Evolutionary conservation across 1,139 yeast genomes (phyloP), one percentile per base, ranked within the genome.

Genomic region (Keqinozyma sinolaborantium): DNA sequence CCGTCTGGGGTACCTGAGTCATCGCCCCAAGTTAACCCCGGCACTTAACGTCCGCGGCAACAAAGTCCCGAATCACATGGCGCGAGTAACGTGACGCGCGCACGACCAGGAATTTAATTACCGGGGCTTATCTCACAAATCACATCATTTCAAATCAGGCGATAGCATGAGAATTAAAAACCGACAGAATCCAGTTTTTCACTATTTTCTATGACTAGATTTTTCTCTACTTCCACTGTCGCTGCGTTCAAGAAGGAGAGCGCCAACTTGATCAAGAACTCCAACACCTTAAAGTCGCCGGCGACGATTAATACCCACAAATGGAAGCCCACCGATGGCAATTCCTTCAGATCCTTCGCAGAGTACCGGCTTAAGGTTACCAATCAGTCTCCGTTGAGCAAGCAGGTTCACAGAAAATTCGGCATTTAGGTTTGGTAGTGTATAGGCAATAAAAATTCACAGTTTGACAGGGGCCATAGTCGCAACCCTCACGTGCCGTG

Each of bases 341-440:
- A 60, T 31, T 57, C 74, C 2, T 73, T 68, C 60, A 62, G 73
- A 42, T 57, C 75, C 2, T 75, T 75, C 53, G 78, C 78, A 23
- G 79, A 75, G 47, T 75, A 75, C 60, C 58, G 81, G 47, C 60
- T 73, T 47, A 67, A 67, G 44, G 74, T 64, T 14, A 59, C 64
- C 32, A 68, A 73, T 53, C 73, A 68, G 39, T 70, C 73, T 34
- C 81, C 81, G 10, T 64, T 73, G 24, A 38, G 35, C 18, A 41
- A 33, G 24, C 38, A 38, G 47, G 58, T 63, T 10, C 42, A 56
- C 30, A 58, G 41, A 26, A 42, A 34, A 16, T 18, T 18, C 50
- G 38, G 34, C 41, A 29, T 44, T 44, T 40, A 12, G 16, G n/a
- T 27, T 27, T 13, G 11, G 20, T 16, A 19, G 29, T 26, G 29